Conservation (phyloP, 805 yeast species). For the Candida alai region DNA sequence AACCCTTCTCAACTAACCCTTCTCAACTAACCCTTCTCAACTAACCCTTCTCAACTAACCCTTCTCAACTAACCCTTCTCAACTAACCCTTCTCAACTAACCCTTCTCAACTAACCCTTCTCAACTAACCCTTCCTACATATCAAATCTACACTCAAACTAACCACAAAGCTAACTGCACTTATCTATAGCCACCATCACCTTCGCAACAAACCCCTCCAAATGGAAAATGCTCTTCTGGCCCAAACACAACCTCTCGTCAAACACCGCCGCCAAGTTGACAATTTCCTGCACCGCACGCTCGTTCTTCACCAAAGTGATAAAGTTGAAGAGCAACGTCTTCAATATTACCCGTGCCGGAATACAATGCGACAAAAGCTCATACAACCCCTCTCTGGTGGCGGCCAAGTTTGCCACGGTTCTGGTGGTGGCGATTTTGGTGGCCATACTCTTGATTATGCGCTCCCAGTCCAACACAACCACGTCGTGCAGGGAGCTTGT, state of each 20-base stretch:
- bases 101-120: too few species aligned
- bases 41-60: too few species aligned
- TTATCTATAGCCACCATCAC: constrained; percentile 73
- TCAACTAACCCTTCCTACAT: too few species aligned
- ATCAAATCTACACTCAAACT: too few species aligned
- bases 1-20: too few species aligned
- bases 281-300: constrained; percentile 41
- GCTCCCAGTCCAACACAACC: constrained; percentile 84
- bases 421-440: constrained; percentile 55
- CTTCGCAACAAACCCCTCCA: constrained; percentile 90
- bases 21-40: too few species aligned
- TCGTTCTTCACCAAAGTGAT: constrained; percentile 21
- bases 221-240: constrained; percentile 83
- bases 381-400: constrained; percentile 66
- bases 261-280: constrained; percentile 58
- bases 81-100: too few species aligned
- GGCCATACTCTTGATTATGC: constrained; percentile 68
- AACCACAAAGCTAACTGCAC: constrained; percentile 4
- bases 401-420: constrained; percentile 57
- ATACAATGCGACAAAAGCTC: constrained; percentile 91
- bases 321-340: constrained; percentile 47
- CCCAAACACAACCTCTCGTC: constrained; percentile 90
- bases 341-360: constrained; percentile 79
- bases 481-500: constrained; percentile 34
- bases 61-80: too few species aligned